Evolutionary conservation across 371 early-diverging fungal species (phyloP), one percentile per base, ranked within the genome.

Genomic region (Apophysomyces elegans): DNA sequence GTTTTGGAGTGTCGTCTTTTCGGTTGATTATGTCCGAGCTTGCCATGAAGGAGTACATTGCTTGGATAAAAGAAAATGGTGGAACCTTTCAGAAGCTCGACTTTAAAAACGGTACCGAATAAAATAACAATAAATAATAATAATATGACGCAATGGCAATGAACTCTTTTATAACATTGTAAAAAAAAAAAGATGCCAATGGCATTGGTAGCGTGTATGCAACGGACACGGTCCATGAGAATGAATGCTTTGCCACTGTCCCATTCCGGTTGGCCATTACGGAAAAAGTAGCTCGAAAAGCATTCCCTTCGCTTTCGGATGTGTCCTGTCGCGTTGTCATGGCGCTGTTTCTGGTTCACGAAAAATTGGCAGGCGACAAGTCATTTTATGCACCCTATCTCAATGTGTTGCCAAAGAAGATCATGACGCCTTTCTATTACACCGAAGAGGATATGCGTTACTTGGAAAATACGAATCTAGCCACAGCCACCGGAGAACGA

Each of bases 361-460:
- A 86, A 65, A 66, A 64, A 13, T 54, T 59, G 6, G 43, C 70
- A 18, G 79, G 77, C 1, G 68, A 74, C 41, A 18, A 62, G 16
- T 84, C 86, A 0, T 84, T 84, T 58, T 84, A 77, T 59, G 69
- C 70, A 37, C 85, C 86, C 5, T 86, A 84, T 61, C 67, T 86
- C n/a, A 70, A 75, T 38, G 76, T 83, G 56, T 56, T 86, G 4
- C 85, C 86, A 1, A 70, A 74, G 7, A 64, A 46, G 6, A 84
- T 86, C 47, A 71, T 75, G 56, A 83, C 81, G 0, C 71, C 85
- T 1, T 64, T 84, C 16, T 68, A 64, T 37, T 84, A 78, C 64
- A 74, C 71, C 41, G 75, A 75, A 0, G 62, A 78, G 0, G 89
- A 90, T 63, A 61, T 86, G 63, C 46, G 58, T 21, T 76, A 73